A percentile compares a stretch with the other conserved stretches of the same genome.
These are phyloP conservation scores for Stellera chamaejasme DNA, from an alignment of 345 rosid species.

Conservation along the genomic window DNA sequence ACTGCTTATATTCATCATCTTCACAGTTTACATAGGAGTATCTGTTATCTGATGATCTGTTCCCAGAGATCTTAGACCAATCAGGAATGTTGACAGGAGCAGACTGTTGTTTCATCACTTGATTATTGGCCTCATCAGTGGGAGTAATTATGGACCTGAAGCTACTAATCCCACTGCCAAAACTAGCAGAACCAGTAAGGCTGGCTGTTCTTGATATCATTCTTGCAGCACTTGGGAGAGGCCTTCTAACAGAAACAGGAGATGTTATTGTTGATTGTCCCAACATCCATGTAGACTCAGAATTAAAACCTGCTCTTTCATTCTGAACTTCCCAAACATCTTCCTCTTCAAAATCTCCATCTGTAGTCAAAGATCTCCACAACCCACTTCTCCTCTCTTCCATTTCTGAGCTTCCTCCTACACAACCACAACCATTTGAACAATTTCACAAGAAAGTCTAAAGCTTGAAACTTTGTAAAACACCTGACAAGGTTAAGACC, in stretches of 20 bases:
- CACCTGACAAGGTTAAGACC: no score
- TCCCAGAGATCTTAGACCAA: slow-evolving; percentile 46
- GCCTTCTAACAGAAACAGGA: slow-evolving; percentile 22
- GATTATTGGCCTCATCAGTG: slow-evolving; percentile 14
- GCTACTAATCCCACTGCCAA: slow-evolving; percentile 7
- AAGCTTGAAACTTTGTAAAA: no score
- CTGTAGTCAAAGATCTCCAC: slow-evolving; percentile 28
- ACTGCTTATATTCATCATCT: slow-evolving; percentile 20
- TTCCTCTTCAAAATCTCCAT: slow-evolving; percentile 41
- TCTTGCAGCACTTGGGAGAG: slow-evolving; percentile 36
- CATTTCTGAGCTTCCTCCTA: slow-evolving; percentile 20
- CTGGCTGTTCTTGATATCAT: slow-evolving; percentile 34
- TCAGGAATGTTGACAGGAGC: slow-evolving; percentile 67
- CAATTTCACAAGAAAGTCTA: background rate
- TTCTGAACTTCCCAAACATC: slow-evolving; percentile 39
- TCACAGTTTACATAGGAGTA: background rate
- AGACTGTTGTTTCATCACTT: slow-evolving; percentile 33
- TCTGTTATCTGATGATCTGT: slow-evolving; percentile 20
- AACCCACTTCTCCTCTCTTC: slow-evolving; percentile 27
- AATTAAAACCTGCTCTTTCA: slow-evolving; percentile 20
- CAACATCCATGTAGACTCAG: background rate
- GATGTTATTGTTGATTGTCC: slow-evolving; percentile 11
- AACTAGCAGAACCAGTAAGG: slow-evolving; percentile 2
- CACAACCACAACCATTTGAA: background rate
- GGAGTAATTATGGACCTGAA: background rate